phyloP scores from a whole-genome alignment of 2,329 filamentous ascomycete genomes.

The Lithohypha guttulata region DNA sequence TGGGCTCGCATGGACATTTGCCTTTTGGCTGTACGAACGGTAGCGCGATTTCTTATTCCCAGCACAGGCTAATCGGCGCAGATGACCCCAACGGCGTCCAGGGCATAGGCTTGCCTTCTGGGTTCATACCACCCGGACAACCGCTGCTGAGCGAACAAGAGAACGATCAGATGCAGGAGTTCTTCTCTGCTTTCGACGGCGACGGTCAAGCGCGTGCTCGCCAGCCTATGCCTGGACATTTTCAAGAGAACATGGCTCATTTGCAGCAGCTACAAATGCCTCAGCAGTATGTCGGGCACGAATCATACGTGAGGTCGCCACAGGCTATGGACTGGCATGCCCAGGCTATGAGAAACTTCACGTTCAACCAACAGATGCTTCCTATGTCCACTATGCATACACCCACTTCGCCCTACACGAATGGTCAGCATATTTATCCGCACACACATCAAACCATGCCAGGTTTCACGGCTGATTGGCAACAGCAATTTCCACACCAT shows the following conservation, averaged over 20 bases:
- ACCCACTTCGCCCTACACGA: conserved; percentile 6
- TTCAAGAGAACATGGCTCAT: conserved; percentile 11
- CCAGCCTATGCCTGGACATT: conserved; percentile 11
- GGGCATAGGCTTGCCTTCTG: conserved; percentile 19
- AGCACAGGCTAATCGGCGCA: conserved; percentile 1
- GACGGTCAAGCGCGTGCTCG: conserved; percentile 14
- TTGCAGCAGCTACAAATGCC: conserved; percentile 19
- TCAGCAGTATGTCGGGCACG: conserved; percentile 19
- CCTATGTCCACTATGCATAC: conserved; percentile 5
- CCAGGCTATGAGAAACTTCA: conserved; percentile 12
- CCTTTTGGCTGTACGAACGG: conserved; percentile 20
- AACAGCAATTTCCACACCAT: conserved; percentile 13
- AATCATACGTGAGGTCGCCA: conserved; percentile 14
- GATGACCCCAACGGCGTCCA: conserved; percentile 20
- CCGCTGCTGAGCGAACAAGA: conserved; percentile 20
- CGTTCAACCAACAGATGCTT: background rate
- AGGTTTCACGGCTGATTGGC: conserved; percentile 11
- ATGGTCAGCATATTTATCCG: conserved; percentile 1
- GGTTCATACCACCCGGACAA: conserved; percentile 19
- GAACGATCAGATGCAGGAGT: conserved; percentile 19
- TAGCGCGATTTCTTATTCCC: background rate
- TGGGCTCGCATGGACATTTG: conserved; percentile 23
- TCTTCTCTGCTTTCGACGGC: conserved; percentile 20
- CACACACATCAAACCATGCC: conserved; percentile 1
- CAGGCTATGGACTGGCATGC: conserved; percentile 14